phyloP scores from a whole-genome alignment of 441 rosid genomes.

The Gossypium schwendimanii region DNA sequence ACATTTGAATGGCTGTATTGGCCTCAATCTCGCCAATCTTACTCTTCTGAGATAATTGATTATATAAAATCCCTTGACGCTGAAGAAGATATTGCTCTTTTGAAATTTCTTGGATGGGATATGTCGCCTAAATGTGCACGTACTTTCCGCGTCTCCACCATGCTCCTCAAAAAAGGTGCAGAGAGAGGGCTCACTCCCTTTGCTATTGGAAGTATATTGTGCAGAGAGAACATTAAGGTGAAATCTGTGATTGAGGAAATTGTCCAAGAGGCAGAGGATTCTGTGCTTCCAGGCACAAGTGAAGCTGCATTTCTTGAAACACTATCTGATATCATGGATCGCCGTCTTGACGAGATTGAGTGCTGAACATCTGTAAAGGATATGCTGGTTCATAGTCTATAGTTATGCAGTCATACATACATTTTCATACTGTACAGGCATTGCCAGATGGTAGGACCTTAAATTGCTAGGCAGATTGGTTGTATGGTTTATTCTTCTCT shows the following conservation, averaged over 20 bases:
- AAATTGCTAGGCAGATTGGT: background rate
- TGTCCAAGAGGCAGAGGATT: conserved; percentile 38
- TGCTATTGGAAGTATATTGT: conserved; percentile 65
- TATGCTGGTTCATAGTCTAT: conserved; percentile 3
- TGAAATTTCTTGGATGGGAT: conserved; percentile 67
- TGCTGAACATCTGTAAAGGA: conserved; percentile 12
- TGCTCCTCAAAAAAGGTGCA: conserved; percentile 77
- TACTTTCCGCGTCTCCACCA: conserved; percentile 55
- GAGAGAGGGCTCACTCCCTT: conserved; percentile 60
- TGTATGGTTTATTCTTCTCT: background rate
- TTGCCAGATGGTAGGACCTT: background rate
- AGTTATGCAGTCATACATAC: background rate
- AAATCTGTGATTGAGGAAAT: conserved; percentile 42
- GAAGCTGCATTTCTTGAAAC: conserved; percentile 41
- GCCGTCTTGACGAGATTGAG: conserved; percentile 32
- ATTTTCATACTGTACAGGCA: background rate
- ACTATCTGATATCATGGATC: conserved; percentile 38
- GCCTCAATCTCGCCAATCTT: conserved; percentile 76
- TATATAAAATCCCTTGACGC: conserved; percentile 60
- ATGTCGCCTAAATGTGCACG: conserved; percentile 45
- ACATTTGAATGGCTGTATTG: conserved; percentile 83
- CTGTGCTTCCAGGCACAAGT: conserved; percentile 37
- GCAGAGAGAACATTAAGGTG: conserved; percentile 43
- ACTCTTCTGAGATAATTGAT: conserved; percentile 40
- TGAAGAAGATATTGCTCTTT: conserved; percentile 62